Evolutionary conservation across 1,284 basidiomycete genomes (phyloP).

Genomic region (Grifola frondosa): DNA sequence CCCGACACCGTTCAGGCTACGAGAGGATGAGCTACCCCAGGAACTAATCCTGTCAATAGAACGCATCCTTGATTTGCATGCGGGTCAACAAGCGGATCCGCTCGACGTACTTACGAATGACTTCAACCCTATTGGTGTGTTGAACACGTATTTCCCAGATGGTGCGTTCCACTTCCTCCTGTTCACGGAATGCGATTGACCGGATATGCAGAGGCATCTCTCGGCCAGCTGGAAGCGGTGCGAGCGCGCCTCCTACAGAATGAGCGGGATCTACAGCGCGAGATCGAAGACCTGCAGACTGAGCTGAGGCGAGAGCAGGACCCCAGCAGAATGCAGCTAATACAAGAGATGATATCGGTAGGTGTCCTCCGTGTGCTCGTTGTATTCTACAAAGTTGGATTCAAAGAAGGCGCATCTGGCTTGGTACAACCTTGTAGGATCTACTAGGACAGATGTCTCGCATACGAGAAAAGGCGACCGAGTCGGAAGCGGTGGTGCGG

Average conservation of each 20-base stretch:
- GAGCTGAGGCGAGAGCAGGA: slow-evolving; percentile 78
- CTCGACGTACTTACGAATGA: slow-evolving; percentile 57
- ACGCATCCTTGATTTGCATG: slow-evolving; percentile 57
- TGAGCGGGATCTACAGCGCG: slow-evolving; percentile 63
- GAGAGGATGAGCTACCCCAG: slow-evolving; percentile 53
- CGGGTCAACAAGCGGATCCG: slow-evolving; percentile 45
- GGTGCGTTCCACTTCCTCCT: slow-evolving; percentile 45
- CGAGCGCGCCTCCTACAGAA: slow-evolving; percentile 60
- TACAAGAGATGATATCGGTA: slow-evolving; percentile 93
- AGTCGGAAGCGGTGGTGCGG: slow-evolving; percentile 93
- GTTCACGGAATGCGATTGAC: not conserved
- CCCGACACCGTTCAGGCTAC: slow-evolving; percentile 15
- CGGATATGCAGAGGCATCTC: slow-evolving; percentile 55
- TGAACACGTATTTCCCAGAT: slow-evolving; percentile 77
- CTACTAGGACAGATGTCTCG: slow-evolving; percentile 91
- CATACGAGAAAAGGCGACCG: slow-evolving; percentile 93
- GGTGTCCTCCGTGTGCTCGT: slow-evolving; percentile 15
- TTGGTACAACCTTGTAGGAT: slow-evolving; percentile 52
- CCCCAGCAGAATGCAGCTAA: slow-evolving; percentile 80
- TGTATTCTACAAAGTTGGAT: slow-evolving; percentile 2
- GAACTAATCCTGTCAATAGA: slow-evolving; percentile 70
- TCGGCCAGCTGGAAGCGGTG: slow-evolving; percentile 62
- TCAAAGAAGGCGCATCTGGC: slow-evolving; percentile 1
- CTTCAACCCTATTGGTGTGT: slow-evolving; percentile 56
- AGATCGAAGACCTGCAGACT: slow-evolving; percentile 67